Base-by-base conservation (phyloP, 116 monocot species). In the Zostera marina region DNA sequence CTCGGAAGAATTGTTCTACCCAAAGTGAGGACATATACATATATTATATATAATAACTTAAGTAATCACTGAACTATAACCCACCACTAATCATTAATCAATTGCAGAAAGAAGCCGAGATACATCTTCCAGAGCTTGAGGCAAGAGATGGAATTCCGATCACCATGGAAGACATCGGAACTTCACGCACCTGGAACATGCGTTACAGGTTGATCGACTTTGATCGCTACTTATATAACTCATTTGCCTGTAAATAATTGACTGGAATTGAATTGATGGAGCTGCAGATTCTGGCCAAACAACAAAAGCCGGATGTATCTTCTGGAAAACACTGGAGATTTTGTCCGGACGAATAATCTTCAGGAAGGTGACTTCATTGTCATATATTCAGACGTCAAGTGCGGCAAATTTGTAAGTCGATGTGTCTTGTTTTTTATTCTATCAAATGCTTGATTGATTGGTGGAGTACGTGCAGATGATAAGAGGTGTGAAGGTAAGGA, bases 271-370 rank as follows among this genome's bases (percentile, higher is more conserved):
- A 54, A 13, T 54, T 54, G 39, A 12, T 56, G 9, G 11, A 40
- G 24, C 41, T 55, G 14, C 45, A 85, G 93, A 68, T 94, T 77
- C 44, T 94, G 94, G 94, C 94, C 94, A 4, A 94, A 94, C 77
- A 94, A 94, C 85, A 94, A 94, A 68, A 94, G 94, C 72, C 73
- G 94, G 52, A 94, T 94, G 94, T 94, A 94, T 68, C 77, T 94
- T 3, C 51, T 94, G 53, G 94, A 94, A 52, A 94, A 94, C 65
- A 94, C 94, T 8, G 94, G 93, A 25, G 88, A 88, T 57, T 93
- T 93, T 76, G 84, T 93, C 9, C 63, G 84, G 42, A 70, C 77
- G 4, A 93, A 93, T 53, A 81, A 71, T 26, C 87, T 88, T 25
- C 79, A 84, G 65, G 93, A 93, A 74, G 93, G 93, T 42, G 93